Percentiles rank a stretch among this genome's conserved stretches.
Conservation (phyloP, 768 basidiomycete genomes). For the Agaricus sinodeliciosus region DNA sequence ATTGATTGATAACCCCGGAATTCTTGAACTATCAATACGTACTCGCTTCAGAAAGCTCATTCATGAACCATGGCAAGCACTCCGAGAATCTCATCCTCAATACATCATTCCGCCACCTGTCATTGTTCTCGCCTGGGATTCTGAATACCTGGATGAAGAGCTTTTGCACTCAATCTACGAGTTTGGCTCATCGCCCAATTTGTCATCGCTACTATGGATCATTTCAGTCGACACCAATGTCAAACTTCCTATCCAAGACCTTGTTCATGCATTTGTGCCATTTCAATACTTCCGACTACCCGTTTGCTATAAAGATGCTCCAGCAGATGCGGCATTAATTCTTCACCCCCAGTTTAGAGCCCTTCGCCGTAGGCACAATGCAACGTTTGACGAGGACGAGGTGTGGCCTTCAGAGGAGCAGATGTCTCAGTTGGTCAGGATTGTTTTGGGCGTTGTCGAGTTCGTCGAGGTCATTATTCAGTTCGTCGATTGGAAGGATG, state of each 20-base stretch:
- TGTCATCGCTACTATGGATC: not conserved
- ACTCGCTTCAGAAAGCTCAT: conserved; percentile 19
- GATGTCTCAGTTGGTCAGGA: not conserved
- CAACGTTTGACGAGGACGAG: not conserved
- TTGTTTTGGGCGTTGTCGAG: not conserved
- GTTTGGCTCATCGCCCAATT: not conserved
- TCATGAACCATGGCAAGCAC: conserved; percentile 14
- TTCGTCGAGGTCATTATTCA: not conserved
- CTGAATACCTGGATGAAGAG: not conserved
- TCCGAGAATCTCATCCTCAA: conserved; percentile 8
- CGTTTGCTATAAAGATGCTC: not conserved
- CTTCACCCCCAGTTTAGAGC: not conserved
- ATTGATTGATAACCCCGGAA: conserved; percentile 16
- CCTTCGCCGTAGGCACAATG: not conserved
- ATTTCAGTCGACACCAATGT: not conserved
- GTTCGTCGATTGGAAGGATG: not conserved
- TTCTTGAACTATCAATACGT: conserved; percentile 12
- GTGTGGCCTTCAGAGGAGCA: not conserved
- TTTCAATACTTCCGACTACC: not conserved
- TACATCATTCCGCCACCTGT: not conserved
- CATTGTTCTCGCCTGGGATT: not conserved
- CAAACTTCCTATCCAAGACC: not conserved
- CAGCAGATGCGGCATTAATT: not conserved
- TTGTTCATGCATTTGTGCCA: not conserved
- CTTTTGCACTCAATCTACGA: not conserved